These are phyloP conservation scores for Priceomyces haplophilus DNA, from an alignment of 805 yeast genomes.

Conservation along the genomic window DNA sequence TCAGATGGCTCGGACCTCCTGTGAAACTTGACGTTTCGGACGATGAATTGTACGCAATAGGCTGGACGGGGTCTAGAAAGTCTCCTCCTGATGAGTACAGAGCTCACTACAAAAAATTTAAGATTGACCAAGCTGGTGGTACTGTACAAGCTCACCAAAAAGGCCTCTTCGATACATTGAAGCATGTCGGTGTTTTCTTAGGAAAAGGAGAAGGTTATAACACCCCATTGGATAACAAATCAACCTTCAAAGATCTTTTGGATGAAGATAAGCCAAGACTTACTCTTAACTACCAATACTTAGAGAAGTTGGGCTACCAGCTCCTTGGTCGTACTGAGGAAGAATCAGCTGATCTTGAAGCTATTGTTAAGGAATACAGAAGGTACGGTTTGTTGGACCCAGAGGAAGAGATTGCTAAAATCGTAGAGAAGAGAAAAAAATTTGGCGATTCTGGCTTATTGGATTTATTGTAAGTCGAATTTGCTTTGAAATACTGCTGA, in stretches of 20 bases:
- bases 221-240: slow-evolving; percentile 48
- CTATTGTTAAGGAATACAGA: slow-evolving; percentile 60
- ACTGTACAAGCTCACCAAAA: slow-evolving; percentile 70
- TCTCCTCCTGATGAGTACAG: slow-evolving; percentile 68
- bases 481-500: background rate
- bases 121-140: slow-evolving; percentile 68
- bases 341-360: slow-evolving; percentile 37
- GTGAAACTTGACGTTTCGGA: slow-evolving; percentile 36
- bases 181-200: slow-evolving; percentile 58
- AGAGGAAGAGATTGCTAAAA: slow-evolving; percentile 36
- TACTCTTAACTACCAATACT: slow-evolving; percentile 53
- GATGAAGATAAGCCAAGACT: slow-evolving; percentile 41
- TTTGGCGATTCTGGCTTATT: slow-evolving; percentile 18
- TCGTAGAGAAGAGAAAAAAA: slow-evolving; percentile 39
- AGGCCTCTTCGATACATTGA: slow-evolving; percentile 62
- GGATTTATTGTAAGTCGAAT: background rate
- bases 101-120: slow-evolving; percentile 61
- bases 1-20: slow-evolving; percentile 28
- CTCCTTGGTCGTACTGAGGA: slow-evolving; percentile 43
- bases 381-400: slow-evolving; percentile 59
- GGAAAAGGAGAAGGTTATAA: slow-evolving; percentile 82
- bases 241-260: slow-evolving; percentile 34
- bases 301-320: slow-evolving; percentile 47
- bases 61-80: slow-evolving; percentile 94
- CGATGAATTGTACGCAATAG: slow-evolving; percentile 61